Conservation (phyloP, 345 rosid species). For the Populus euphratica region DNA sequence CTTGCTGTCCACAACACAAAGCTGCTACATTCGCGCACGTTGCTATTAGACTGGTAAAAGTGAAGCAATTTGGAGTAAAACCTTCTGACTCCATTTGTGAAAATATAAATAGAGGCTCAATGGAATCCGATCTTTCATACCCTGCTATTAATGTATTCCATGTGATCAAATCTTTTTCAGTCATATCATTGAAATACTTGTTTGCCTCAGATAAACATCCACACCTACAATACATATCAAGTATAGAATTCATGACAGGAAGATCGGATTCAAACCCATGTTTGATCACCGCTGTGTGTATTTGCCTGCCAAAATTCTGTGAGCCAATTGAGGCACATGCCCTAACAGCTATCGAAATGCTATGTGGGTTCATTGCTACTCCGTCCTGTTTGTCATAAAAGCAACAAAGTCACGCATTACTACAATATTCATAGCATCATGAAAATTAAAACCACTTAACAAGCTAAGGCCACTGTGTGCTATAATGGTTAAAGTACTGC, state of each 20-base stretch:
- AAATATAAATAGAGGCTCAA: conserved; percentile 53
- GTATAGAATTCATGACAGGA: conserved; percentile 76
- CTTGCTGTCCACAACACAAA: conserved; percentile 68
- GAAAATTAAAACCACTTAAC: background rate
- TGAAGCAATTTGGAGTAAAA: conserved; percentile 68
- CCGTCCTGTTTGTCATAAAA: conserved; percentile 48
- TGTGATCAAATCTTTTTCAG: conserved; percentile 61
- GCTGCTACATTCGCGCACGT: conserved; percentile 72
- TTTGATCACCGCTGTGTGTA: conserved; percentile 56
- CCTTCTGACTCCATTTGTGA: conserved; percentile 59
- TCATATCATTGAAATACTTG: conserved; percentile 62
- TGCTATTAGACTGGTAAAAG: conserved; percentile 68
- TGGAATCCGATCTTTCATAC: conserved; percentile 54
- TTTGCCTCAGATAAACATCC: conserved; percentile 56
- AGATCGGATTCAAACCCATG: conserved; percentile 60
- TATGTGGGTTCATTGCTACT: conserved; percentile 53
- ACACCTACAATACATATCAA: conserved; percentile 90
- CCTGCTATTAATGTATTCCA: conserved; percentile 88
- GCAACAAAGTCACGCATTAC: background rate
- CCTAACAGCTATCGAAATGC: conserved; percentile 75
- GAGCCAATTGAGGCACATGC: conserved; percentile 75
- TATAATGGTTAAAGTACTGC: background rate
- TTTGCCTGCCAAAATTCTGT: conserved; percentile 52
- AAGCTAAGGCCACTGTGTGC: background rate
- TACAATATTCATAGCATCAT: background rate